Evolutionary conservation across 441 rosid genomes (phyloP), one percentile per base, ranked within the genome.

Genomic region (Populus hybrid): DNA sequence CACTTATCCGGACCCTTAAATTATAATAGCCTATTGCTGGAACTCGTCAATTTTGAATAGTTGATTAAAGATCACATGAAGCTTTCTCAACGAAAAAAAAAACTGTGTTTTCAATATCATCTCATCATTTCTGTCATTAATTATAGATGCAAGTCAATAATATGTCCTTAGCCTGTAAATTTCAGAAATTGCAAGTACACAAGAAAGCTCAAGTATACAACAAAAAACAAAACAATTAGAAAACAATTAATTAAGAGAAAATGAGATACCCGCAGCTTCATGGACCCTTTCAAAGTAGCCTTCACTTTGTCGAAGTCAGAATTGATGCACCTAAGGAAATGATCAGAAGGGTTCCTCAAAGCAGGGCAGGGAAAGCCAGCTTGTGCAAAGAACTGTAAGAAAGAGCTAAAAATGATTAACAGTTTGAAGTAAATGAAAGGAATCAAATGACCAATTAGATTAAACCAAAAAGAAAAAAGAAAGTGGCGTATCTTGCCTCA

Each of bases 281-380:
- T 92, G 76, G 99, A 95, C 11, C 98, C 99, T 83, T 91, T 93
- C 21, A 95, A 82, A 29, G 99, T 93, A 56, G 99, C 96, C 87
- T 94, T 92, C 74, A 95, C 98, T 89, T 92, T 95, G 83, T 93
- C 98, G 66, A 95, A 95, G 82, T 95, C 99, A 9, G 99, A 89
- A 87, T 83, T 83, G 79, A 83, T 75, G 80, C 86, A 83, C 74
- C 86, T 75, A 18, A 80, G 86, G 35, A 83, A 83, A 83, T 83
- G 86, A 76, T 83, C 85, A n/a, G 85, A 95, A 9, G 89, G 89
- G 77, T 83, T 87, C 83, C 89, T 83, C 75, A 87, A 78, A 75
- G 85, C 83, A 74, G 85, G 85, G 68, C 85, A 83, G 26, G 85
- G 85, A 24, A 80, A 80, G 23, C 83, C 98, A 28, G 98, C 96